Evolutionary conservation across 371 early-diverging fungal genomes (phyloP).

Genomic region (Actinomucor elegans): DNA sequence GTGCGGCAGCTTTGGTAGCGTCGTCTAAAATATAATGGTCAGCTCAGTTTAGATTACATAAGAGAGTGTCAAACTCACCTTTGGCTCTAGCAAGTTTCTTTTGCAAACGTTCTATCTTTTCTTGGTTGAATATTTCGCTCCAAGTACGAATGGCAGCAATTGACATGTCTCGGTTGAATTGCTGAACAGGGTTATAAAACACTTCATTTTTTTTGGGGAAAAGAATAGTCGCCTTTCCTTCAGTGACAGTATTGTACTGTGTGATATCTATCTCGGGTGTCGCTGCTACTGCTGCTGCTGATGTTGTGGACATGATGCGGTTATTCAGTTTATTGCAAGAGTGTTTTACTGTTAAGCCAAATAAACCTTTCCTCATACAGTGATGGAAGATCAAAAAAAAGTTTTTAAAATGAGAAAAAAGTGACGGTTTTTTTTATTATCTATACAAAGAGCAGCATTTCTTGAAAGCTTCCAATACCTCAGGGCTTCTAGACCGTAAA

Average conservation of each 20-base stretch:
- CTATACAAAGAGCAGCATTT: slow-evolving; percentile 57
- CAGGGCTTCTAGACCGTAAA: slow-evolving; percentile 50
- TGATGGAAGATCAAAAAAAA: neutral
- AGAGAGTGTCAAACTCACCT: slow-evolving; percentile 13
- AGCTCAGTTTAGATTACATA: neutral
- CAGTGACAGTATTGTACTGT: slow-evolving; percentile 65
- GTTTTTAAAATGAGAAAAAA: neutral
- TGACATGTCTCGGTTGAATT: slow-evolving; percentile 97
- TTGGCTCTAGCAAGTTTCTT: slow-evolving; percentile 45
- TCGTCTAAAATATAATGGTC: slow-evolving; percentile 20
- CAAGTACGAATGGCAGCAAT: slow-evolving; percentile 91
- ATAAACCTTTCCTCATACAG: slow-evolving; percentile 1
- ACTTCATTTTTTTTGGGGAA: slow-evolving; percentile 91
- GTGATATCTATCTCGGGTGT: slow-evolving; percentile 38
- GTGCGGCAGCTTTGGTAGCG: slow-evolving; percentile 11
- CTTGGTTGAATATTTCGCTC: slow-evolving; percentile 70
- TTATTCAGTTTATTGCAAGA: no score
- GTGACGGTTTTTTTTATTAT: slow-evolving; percentile 14
- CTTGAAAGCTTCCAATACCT: slow-evolving; percentile 63
- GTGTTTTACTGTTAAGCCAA: no score
- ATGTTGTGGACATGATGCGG: slow-evolving; percentile 16
- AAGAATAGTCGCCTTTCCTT: slow-evolving; percentile 87
- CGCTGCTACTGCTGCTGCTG: no score
- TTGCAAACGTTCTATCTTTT: slow-evolving; percentile 48
- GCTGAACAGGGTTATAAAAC: slow-evolving; percentile 99